A percentile compares a stretch with the other conserved stretches of the same genome.
These are phyloP conservation scores for Leishmania turanica DNA, from an alignment of 208 protist genomes.

Conservation along the genomic window DNA sequence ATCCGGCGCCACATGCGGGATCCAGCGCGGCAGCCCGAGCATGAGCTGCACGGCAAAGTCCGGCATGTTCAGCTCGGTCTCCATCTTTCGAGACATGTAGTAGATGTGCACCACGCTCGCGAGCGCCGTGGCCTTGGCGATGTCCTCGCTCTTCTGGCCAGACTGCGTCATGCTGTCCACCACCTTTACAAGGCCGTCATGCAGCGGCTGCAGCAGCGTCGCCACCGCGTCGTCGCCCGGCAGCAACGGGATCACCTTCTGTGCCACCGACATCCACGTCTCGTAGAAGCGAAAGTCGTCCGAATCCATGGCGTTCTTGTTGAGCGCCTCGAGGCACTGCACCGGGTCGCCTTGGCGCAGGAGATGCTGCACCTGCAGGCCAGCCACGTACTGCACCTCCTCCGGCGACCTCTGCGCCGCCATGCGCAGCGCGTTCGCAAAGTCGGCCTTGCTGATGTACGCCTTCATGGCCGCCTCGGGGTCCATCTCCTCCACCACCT, in stretches of 20 bases:
- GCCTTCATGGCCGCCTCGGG: constrained; percentile 89
- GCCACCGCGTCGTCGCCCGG: constrained; percentile 25
- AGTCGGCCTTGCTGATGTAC: constrained; percentile 86
- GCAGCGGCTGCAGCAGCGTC: constrained; percentile 51
- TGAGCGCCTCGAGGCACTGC: constrained; percentile 67
- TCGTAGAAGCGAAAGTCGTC: constrained; percentile 93
- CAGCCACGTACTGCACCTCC: constrained; percentile 73
- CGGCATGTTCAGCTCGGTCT: constrained; percentile 56
- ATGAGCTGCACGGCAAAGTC: constrained; percentile 88
- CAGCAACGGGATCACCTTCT: constrained; percentile 59
- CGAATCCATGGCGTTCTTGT: constrained; percentile 61
- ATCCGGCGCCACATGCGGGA: constrained; percentile 91
- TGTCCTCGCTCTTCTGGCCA: constrained; percentile 83
- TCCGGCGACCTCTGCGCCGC: constrained; percentile 67
- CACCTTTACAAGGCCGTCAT: constrained; percentile 67
- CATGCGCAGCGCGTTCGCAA: constrained; percentile 80
- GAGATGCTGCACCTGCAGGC: constrained; percentile 79
- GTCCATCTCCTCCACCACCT: constrained; percentile 91
- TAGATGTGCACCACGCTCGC: constrained; percentile 86
- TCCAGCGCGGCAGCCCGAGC: constrained; percentile 92
- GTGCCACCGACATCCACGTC: constrained; percentile 72
- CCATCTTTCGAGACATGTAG: constrained; percentile 68
- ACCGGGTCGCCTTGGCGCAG: constrained; percentile 56
- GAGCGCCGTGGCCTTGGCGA: constrained; percentile 69
- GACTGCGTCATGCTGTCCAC: constrained; percentile 73